Evolutionary conservation across 2,329 filamentous ascomycete genomes (phyloP).

Genomic region (Neopestalotiopsis sp.): DNA sequence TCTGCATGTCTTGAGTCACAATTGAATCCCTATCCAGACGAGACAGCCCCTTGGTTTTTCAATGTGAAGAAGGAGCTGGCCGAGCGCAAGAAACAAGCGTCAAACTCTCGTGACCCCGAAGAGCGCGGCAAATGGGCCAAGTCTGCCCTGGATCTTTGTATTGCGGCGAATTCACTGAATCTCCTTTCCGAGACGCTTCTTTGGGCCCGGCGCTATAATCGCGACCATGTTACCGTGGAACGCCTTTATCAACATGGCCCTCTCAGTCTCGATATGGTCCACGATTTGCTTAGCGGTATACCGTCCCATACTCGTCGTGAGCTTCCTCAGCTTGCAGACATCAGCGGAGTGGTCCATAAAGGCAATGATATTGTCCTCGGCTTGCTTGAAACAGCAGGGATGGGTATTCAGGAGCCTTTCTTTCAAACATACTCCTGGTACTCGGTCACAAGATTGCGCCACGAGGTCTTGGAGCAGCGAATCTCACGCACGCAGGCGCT

Average conservation of each 20-base stretch:
- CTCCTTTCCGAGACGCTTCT: constrained; percentile 23
- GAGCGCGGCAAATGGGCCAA: constrained; percentile 19
- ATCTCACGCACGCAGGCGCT: constrained; percentile 3
- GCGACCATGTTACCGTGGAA: constrained; percentile 18
- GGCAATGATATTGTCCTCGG: constrained; percentile 25
- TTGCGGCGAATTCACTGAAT: constrained; percentile 25
- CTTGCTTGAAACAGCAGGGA: constrained; percentile 21
- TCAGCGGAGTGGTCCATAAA: constrained; percentile 11
- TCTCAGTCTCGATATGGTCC: constrained; percentile 16
- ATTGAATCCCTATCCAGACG: background rate
- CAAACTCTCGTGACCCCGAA: constrained; percentile 9
- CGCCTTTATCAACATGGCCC: constrained; percentile 9
- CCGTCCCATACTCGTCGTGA: background rate
- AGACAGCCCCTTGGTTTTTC: background rate
- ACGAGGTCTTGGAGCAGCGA: background rate
- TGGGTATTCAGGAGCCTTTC: constrained; percentile 18
- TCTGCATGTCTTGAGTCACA: constrained; percentile 2
- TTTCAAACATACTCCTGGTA: background rate
- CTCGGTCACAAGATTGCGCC: background rate
- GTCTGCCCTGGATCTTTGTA: constrained; percentile 21
- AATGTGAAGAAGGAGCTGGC: background rate
- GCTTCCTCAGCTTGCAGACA: constrained; percentile 1
- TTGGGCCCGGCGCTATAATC: constrained; percentile 26
- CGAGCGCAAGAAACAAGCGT: constrained; percentile 14
- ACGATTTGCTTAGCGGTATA: constrained; percentile 24